Conservation (phyloP, 2,329 filamentous ascomycete species). For the Aspergillus eucalypticola region DNA sequence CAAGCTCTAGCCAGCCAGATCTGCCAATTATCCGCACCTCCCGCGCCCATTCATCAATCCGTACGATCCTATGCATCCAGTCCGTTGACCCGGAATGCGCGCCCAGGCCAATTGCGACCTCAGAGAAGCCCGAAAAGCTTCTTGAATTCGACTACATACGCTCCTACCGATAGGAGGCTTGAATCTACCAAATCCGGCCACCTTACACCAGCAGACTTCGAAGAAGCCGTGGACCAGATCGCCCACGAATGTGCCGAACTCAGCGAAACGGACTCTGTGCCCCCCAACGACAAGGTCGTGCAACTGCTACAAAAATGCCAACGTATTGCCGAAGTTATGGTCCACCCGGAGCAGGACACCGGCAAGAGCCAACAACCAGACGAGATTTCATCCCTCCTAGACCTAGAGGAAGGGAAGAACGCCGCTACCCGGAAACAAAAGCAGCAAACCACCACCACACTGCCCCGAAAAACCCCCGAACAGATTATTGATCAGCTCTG, state of each 20-base stretch:
- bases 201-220: conserved; percentile 14
- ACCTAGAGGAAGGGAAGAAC: conserved; percentile 41
- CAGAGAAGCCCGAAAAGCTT: conserved; percentile 14
- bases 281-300: conserved; percentile 37
- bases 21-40: conserved; percentile 36
- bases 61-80: conserved; percentile 23
- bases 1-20: conserved; percentile 40
- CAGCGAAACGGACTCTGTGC: conserved; percentile 32
- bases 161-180: conserved; percentile 18
- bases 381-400: conserved; percentile 44
- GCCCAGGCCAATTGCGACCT: conserved; percentile 21
- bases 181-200: conserved; percentile 19
- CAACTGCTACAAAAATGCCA: conserved; percentile 39
- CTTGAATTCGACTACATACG: conserved; percentile 3
- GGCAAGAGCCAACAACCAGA: conserved; percentile 30
- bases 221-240: conserved; percentile 34
- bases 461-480: conserved; percentile 31
- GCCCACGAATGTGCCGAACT: conserved; percentile 31
- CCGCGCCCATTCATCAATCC: conserved; percentile 19
- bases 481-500: conserved; percentile 51
- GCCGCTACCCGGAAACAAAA: conserved; percentile 19
- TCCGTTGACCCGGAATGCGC: conserved; percentile 11
- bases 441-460: conserved; percentile 16
- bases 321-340: conserved; percentile 33
- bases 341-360: conserved; percentile 28